phyloP scores from a whole-genome alignment of 352 stramenopile species.

The Phytophthora hibernalis region DNA sequence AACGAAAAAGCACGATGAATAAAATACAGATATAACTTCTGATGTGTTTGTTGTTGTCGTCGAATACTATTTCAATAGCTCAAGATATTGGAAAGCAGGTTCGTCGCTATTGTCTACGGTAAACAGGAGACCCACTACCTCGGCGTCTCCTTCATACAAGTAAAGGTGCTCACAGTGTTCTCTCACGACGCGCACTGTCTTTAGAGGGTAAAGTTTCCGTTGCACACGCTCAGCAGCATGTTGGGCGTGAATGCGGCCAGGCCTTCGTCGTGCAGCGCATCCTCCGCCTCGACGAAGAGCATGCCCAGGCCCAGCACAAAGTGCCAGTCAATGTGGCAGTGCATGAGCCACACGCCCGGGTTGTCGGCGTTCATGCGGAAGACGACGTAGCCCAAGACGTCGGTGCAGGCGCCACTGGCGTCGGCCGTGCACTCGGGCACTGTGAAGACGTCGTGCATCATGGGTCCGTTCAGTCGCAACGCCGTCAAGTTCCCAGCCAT shows the following conservation, averaged over 20 bases:
- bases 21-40: too few species aligned
- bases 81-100: conserved; percentile 18
- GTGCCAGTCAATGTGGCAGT: conserved; percentile 65
- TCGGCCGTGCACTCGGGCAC: conserved; percentile 44
- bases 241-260: conserved; percentile 38
- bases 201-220: conserved; percentile 40
- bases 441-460: conserved; percentile 53
- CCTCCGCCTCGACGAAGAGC: conserved; percentile 52
- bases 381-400: conserved; percentile 48
- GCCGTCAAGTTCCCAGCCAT: conserved; percentile 28
- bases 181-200: neutral
- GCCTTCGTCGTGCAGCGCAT: conserved; percentile 37
- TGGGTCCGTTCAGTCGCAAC: conserved; percentile 35
- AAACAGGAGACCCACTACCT: neutral
- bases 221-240: conserved; percentile 49
- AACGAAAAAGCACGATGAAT: too few species aligned
- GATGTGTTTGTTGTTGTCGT: too few species aligned
- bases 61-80: too few species aligned
- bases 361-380: conserved; percentile 54
- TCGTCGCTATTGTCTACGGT: conserved; percentile 20
- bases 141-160: conserved; percentile 2
- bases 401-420: conserved; percentile 27
- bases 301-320: conserved; percentile 49
- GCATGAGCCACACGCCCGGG: conserved; percentile 54
- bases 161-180: conserved; percentile 1